Evolutionary conservation across 23 red algal genomes (phyloP).

Genomic region (Agarophyton chilense): DNA sequence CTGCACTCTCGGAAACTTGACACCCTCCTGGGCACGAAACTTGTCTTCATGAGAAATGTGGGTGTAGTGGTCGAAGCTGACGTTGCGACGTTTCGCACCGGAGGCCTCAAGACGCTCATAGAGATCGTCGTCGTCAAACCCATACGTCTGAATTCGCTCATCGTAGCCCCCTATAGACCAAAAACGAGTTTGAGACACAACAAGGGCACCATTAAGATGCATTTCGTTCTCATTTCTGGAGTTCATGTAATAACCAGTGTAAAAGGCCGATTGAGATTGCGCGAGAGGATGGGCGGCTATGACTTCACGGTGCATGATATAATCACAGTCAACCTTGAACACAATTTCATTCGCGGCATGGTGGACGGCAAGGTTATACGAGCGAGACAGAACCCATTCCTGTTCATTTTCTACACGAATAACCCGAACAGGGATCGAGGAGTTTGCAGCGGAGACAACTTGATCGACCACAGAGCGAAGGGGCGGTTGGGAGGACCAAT

Average conservation of each 20-base stretch:
- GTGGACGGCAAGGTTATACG: conserved; percentile 80
- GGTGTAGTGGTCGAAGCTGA: conserved; percentile 50
- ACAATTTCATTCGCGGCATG: conserved; percentile 41
- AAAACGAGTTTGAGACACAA: conserved; percentile 45
- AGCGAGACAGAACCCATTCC: conserved; percentile 81
- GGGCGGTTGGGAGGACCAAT: conserved; percentile 74
- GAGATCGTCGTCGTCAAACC: conserved; percentile 80
- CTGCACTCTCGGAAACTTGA: conserved; percentile 66
- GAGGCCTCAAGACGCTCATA: conserved; percentile 68
- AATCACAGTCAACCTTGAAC: conserved; percentile 80
- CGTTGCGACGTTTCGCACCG: conserved; percentile 24
- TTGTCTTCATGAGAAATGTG: conserved; percentile 64
- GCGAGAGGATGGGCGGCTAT: conserved; percentile 32
- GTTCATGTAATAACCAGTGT: conserved; percentile 65
- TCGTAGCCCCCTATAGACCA: conserved; percentile 76
- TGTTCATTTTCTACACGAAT: conserved; percentile 73
- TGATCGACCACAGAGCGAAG: conserved; percentile 26
- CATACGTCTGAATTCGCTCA: conserved; percentile 83
- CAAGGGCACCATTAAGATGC: conserved; percentile 70
- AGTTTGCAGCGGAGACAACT: neutral
- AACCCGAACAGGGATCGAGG: conserved; percentile 38
- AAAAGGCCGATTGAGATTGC: conserved; percentile 25
- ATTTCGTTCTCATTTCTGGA: conserved; percentile 75
- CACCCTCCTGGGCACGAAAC: conserved; percentile 46
- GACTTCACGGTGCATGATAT: conserved; percentile 24